Percentiles rank a stretch among this genome's conserved stretches.
These are phyloP conservation scores for Wakefieldia striispora DNA, from an alignment of 768 basidiomycete genomes.

Conservation along the genomic window DNA sequence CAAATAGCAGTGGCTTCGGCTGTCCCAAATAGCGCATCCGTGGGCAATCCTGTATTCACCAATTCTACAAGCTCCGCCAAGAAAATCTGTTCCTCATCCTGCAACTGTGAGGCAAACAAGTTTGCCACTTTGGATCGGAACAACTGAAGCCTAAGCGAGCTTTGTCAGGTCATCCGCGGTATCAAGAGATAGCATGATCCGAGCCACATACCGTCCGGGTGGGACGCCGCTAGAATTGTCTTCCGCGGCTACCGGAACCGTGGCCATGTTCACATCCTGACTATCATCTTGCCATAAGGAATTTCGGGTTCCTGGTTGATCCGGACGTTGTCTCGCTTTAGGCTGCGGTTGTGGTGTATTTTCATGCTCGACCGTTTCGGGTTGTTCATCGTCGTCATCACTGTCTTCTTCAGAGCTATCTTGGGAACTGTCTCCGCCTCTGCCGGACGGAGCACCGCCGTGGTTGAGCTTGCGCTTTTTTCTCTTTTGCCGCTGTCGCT, in stretches of 20 bases:
- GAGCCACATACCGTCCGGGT: slow-evolving; percentile 54
- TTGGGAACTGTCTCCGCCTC: slow-evolving; percentile 48
- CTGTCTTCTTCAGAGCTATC: slow-evolving; percentile 38
- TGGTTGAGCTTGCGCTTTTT: slow-evolving; percentile 88
- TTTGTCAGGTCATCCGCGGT: background rate
- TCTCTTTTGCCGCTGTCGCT: slow-evolving; percentile 58
- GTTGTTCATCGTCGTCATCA: slow-evolving; percentile 42
- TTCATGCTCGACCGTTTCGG: slow-evolving; percentile 46
- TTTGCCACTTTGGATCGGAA: slow-evolving; percentile 80
- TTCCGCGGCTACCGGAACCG: slow-evolving; percentile 40
- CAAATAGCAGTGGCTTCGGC: slow-evolving; percentile 76
- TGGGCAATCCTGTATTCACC: slow-evolving; percentile 74
- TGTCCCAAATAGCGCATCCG: slow-evolving; percentile 71
- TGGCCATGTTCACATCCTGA: slow-evolving; percentile 63
- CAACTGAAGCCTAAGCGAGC: slow-evolving; percentile 55
- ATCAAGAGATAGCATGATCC: slow-evolving; percentile 10
- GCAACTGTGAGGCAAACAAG: slow-evolving; percentile 63
- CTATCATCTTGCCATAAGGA: slow-evolving; percentile 67
- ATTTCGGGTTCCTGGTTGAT: slow-evolving; percentile 41
- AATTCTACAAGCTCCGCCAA: slow-evolving; percentile 65
- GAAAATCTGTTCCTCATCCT: slow-evolving; percentile 76
- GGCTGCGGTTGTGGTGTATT: slow-evolving; percentile 39
- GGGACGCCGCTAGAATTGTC: slow-evolving; percentile 43
- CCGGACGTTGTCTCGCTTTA: slow-evolving; percentile 23
- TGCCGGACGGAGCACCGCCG: slow-evolving; percentile 52